Conservation (phyloP, 495 filamentous ascomycete species). For the Xylaria scruposa region DNA sequence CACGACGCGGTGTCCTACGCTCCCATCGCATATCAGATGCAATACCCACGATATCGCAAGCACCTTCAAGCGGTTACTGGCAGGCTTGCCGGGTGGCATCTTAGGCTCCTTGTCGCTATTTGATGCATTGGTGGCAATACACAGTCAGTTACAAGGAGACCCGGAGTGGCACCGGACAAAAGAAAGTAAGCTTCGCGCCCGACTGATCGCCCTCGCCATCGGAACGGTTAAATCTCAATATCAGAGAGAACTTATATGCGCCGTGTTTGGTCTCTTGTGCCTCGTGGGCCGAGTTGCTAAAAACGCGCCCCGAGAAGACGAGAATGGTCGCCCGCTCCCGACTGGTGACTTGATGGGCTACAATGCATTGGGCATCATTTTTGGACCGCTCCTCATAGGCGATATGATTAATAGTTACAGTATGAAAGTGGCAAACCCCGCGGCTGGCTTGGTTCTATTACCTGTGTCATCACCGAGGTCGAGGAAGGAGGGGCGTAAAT, state of each 20-base stretch:
- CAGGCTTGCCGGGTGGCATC: constrained; percentile 75
- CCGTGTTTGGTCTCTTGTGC: constrained; percentile 68
- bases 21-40: constrained; percentile 61
- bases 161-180: constrained; percentile 56
- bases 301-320: constrained; percentile 53
- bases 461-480: constrained; percentile 44
- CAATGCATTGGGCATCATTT: constrained; percentile 66
- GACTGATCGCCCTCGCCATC: constrained; percentile 69
- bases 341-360: constrained; percentile 65
- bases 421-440: constrained; percentile 46
- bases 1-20: constrained; percentile 60
- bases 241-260: constrained; percentile 67
- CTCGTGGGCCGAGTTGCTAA: constrained; percentile 62
- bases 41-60: constrained; percentile 74
- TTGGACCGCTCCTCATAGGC: constrained; percentile 68
- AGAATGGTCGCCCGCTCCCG: constrained; percentile 52
- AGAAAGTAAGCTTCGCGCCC: constrained; percentile 60
- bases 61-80: constrained; percentile 72
- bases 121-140: constrained; percentile 68
- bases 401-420: constrained; percentile 57
- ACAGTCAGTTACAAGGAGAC: constrained; percentile 58
- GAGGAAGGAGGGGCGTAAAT: constrained; percentile 45
- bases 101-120: constrained; percentile 73
- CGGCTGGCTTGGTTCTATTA: constrained; percentile 46
- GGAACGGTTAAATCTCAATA: constrained; percentile 61